Conservation (phyloP, 495 filamentous ascomycete species). For the Achaetomiella virescens region DNA sequence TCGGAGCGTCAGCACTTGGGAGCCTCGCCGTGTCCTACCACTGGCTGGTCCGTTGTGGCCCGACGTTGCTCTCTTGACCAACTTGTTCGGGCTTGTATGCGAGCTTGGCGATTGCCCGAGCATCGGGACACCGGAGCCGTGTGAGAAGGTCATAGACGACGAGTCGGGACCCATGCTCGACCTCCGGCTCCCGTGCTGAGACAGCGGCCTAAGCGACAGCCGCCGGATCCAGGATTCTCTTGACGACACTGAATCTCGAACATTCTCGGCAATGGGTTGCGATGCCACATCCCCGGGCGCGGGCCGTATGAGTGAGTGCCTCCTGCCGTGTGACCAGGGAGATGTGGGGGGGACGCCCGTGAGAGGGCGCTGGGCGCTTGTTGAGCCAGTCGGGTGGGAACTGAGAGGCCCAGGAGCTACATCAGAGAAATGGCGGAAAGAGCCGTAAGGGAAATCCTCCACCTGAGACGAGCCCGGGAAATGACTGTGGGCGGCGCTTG, state of each 20-base stretch:
- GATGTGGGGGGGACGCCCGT: slow-evolving; percentile 29
- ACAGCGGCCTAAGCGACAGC: slow-evolving; percentile 64
- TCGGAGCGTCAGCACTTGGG: slow-evolving; percentile 55
- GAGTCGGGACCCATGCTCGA: slow-evolving; percentile 63
- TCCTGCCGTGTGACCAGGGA: slow-evolving; percentile 26
- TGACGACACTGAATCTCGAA: slow-evolving; percentile 47
- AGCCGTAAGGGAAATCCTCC: slow-evolving; percentile 32
- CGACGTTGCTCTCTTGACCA: slow-evolving; percentile 77
- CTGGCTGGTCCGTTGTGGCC: slow-evolving; percentile 42
- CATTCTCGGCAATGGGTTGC: slow-evolving; percentile 32
- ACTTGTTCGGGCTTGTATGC: slow-evolving; percentile 66
- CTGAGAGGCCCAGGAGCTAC: slow-evolving; percentile 20
- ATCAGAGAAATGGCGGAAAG: slow-evolving; percentile 26
- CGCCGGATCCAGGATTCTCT: slow-evolving; percentile 71
- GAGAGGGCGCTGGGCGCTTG: slow-evolving; percentile 20
- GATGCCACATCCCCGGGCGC: slow-evolving; percentile 30
- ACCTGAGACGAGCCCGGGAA: slow-evolving; percentile 25
- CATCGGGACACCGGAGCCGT: slow-evolving; percentile 64
- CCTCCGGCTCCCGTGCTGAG: slow-evolving; percentile 60
- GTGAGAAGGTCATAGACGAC: slow-evolving; percentile 63
- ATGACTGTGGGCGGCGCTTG: slow-evolving; percentile 28
- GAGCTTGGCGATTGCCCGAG: slow-evolving; percentile 35
- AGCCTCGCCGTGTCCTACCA: slow-evolving; percentile 32
- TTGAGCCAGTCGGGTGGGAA: slow-evolving; percentile 30
- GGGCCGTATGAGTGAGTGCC: slow-evolving; percentile 43